These are phyloP conservation scores for Nemania sp. DNA, from an alignment of 2,329 filamentous ascomycete species.

Conservation along the genomic window DNA sequence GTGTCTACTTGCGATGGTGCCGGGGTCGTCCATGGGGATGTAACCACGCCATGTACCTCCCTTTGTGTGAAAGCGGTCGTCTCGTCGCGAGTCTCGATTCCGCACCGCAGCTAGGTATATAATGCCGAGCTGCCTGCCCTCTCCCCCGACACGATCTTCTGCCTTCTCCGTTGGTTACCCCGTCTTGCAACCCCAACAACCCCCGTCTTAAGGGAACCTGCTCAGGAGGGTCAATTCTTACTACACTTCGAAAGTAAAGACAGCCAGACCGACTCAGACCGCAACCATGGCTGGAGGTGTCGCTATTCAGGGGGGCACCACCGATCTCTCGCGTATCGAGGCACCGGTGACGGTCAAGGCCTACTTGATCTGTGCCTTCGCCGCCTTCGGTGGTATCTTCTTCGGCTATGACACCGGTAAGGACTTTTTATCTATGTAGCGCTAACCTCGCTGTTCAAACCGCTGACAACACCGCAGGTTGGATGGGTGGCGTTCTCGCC, in stretches of 20 bases:
- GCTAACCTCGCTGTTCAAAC: no score
- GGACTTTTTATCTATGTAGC: no score
- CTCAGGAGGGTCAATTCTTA: slow-evolving; percentile 24
- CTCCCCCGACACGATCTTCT: slow-evolving; percentile 13
- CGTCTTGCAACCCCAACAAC: slow-evolving; percentile 25
- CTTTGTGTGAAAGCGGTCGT: slow-evolving; percentile 13
- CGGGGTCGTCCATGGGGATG: slow-evolving; percentile 21
- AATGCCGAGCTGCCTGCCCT: slow-evolving; percentile 31
- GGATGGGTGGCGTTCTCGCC: slow-evolving; percentile 35
- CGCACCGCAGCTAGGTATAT: slow-evolving; percentile 30
- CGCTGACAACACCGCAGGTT: slow-evolving; percentile 19
- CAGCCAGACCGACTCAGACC: slow-evolving; percentile 9
- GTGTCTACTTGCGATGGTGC: neutral
- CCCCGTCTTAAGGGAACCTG: slow-evolving; percentile 24
- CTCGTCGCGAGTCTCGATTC: slow-evolving; percentile 24
- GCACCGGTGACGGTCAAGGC: slow-evolving; percentile 70
- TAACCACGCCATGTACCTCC: slow-evolving; percentile 26
- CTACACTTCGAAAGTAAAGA: slow-evolving; percentile 23
- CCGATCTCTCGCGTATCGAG: slow-evolving; percentile 64
- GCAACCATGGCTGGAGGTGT: slow-evolving; percentile 39
- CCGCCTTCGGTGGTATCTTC: slow-evolving; percentile 73
- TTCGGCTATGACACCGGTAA: slow-evolving; percentile 76
- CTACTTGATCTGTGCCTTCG: slow-evolving; percentile 71
- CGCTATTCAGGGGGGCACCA: slow-evolving; percentile 41
- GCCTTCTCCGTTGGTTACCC: slow-evolving; percentile 28